Conservation (phyloP, 176 grass and related monocot genomes). For the Melocanna baccifera region DNA sequence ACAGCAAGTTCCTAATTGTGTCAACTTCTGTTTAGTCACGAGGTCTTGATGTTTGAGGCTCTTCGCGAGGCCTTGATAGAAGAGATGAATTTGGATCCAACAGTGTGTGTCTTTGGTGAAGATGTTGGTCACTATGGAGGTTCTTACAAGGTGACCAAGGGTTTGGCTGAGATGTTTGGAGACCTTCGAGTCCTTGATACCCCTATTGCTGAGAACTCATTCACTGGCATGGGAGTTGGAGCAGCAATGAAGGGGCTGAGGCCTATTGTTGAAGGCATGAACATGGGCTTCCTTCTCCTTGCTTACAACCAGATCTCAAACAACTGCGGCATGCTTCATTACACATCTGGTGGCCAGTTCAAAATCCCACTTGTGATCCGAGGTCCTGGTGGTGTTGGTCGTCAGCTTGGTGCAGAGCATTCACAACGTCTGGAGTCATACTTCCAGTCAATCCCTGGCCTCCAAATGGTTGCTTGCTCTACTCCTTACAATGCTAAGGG, state of each 20-base stretch:
- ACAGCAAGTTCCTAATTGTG: background rate
- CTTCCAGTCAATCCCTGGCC: constrained; percentile 90
- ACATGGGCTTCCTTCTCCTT: constrained; percentile 92
- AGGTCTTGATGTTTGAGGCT: constrained; percentile 80
- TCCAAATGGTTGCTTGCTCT: constrained; percentile 96
- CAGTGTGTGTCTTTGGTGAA: constrained; percentile 78
- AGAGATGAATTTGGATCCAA: constrained; percentile 84
- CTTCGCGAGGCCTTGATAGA: constrained; percentile 82
- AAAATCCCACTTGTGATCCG: constrained; percentile 87
- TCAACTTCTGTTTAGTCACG: constrained; percentile 50
- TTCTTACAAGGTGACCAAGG: constrained; percentile 89
- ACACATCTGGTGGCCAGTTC: constrained; percentile 90
- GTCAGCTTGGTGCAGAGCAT: constrained; percentile 88
- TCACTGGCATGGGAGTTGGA: constrained; percentile 86
- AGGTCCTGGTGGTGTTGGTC: constrained; percentile 80
- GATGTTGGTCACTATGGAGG: constrained; percentile 88
- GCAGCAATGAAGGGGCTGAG: constrained; percentile 77
- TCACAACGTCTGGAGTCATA: constrained; percentile 87
- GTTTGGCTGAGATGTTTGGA: constrained; percentile 70
- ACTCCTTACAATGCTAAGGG: constrained; percentile 93
- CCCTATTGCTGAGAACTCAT: constrained; percentile 84
- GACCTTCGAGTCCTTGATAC: constrained; percentile 92
- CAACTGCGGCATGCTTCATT: constrained; percentile 97
- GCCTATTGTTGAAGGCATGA: constrained; percentile 88
- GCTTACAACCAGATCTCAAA: constrained; percentile 98